Evolutionary conservation across 176 grass and related monocot genomes (phyloP).

Genomic region (Zoysia pacifica): DNA sequence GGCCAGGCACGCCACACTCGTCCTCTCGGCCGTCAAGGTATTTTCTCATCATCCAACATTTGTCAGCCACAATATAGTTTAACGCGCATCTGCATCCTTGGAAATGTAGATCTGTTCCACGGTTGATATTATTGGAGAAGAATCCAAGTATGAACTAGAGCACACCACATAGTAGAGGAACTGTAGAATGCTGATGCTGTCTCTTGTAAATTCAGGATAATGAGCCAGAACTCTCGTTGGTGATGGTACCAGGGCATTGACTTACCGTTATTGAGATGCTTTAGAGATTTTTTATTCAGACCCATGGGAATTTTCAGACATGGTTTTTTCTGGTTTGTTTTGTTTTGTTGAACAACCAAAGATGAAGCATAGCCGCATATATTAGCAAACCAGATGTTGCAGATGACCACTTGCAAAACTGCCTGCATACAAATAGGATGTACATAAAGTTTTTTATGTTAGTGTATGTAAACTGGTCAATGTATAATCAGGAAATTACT

Average conservation of each 20-base stretch:
- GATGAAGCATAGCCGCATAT: neutral
- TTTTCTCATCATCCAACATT: constrained; percentile 9
- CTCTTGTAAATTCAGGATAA: neutral
- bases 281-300: neutral
- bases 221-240: neutral
- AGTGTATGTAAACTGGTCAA: neutral
- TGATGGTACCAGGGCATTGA: neutral
- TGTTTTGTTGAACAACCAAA: neutral
- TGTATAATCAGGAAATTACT: neutral
- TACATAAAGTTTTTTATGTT: neutral
- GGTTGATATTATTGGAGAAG: neutral
- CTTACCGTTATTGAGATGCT: neutral
- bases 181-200: neutral
- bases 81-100: neutral
- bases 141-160: neutral
- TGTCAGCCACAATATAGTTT: neutral
- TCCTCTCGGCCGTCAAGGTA: constrained; percentile 94
- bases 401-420: constrained; percentile 14
- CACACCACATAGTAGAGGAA: neutral
- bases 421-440: neutral
- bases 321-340: neutral
- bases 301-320: neutral
- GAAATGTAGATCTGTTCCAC: neutral
- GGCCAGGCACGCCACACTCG: constrained; percentile 82
- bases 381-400: neutral